Percentiles rank a stretch among this genome's conserved stretches.
Evolutionary conservation across 2,329 filamentous ascomycete genomes (phyloP).

Genomic region (Cladosporium sp.): DNA sequence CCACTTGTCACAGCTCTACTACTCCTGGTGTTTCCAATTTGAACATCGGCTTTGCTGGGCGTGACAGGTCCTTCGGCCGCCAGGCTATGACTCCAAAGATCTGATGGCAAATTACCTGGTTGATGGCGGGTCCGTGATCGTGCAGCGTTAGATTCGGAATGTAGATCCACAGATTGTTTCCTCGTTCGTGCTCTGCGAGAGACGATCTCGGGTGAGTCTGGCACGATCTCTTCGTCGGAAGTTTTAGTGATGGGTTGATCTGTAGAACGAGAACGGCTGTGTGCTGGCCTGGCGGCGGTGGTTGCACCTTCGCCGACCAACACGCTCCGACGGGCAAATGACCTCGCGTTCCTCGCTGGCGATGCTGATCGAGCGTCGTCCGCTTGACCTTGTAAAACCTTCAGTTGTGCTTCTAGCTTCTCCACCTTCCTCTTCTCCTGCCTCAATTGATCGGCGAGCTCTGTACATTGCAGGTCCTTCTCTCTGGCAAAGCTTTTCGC

Average conservation of each 20-base stretch:
- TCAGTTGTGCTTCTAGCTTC: conserved; percentile 59
- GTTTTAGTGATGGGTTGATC: neutral
- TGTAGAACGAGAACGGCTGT: conserved; percentile 9
- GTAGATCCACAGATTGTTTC: conserved; percentile 2
- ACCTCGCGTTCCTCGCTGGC: neutral
- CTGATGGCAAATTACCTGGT: conserved; percentile 19
- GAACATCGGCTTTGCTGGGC: conserved; percentile 16
- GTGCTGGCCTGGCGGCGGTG: neutral
- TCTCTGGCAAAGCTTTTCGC: conserved; percentile 76
- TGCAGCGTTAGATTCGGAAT: neutral
- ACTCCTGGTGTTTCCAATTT: conserved; percentile 19
- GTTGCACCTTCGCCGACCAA: conserved; percentile 7
- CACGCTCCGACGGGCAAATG: neutral
- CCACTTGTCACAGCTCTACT: conserved; percentile 29
- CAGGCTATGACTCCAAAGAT: conserved; percentile 31
- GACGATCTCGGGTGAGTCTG: neutral
- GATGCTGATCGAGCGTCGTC: neutral
- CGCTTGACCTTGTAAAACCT: conserved; percentile 40
- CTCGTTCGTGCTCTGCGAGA: neutral
- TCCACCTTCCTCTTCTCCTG: conserved; percentile 67
- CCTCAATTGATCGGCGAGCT: conserved; percentile 64
- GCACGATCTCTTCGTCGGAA: neutral
- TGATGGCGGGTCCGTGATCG: conserved; percentile 18
- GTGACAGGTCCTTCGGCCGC: conserved; percentile 22
- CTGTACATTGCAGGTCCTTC: conserved; percentile 70